A percentile compares a stretch with the other conserved stretches of the same genome.
Conservation (phyloP, 1,284 basidiomycete genomes). For the Cryptococcus hybrid region DNA sequence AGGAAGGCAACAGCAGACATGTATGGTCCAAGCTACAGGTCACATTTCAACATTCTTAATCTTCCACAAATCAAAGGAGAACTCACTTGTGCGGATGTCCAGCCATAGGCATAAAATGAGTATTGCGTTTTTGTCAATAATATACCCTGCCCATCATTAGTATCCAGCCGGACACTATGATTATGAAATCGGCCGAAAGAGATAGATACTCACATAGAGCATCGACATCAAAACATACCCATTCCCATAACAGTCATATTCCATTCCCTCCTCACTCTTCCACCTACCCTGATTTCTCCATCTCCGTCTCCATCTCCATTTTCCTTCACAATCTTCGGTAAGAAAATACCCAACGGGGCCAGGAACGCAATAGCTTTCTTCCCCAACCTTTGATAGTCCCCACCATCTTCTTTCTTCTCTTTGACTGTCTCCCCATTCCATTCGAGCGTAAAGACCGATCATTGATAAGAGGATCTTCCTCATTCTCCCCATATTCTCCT, state of each 20-base stretch:
- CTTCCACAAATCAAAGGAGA: neutral
- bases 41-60: neutral
- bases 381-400: conserved; percentile 29
- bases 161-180: conserved; percentile 22
- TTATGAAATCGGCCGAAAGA: too few species aligned
- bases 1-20: conserved; percentile 62
- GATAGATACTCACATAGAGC: conserved; percentile 29
- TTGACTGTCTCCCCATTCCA: conserved; percentile 7
- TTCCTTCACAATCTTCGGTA: conserved; percentile 54
- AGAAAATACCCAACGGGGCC: conserved; percentile 64
- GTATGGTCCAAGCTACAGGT: conserved; percentile 69
- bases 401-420: conserved; percentile 25
- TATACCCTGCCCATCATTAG: conserved; percentile 60
- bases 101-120: conserved; percentile 62
- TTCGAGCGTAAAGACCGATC: conserved; percentile 2
- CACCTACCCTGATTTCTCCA: neutral
- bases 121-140: conserved; percentile 68
- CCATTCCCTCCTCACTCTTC: conserved; percentile 59
- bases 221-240: conserved; percentile 59
- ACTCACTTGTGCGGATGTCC: conserved; percentile 68
- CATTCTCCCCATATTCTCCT: neutral
- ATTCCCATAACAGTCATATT: conserved; percentile 62
- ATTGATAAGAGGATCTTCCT: conserved; percentile 8
- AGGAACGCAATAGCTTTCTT: conserved; percentile 58
- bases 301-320: conserved; percentile 31